Percentiles rank a stretch among this genome's conserved stretches.
Conservation (phyloP, 768 basidiomycete genomes). For the Arthromyces matolae region DNA sequence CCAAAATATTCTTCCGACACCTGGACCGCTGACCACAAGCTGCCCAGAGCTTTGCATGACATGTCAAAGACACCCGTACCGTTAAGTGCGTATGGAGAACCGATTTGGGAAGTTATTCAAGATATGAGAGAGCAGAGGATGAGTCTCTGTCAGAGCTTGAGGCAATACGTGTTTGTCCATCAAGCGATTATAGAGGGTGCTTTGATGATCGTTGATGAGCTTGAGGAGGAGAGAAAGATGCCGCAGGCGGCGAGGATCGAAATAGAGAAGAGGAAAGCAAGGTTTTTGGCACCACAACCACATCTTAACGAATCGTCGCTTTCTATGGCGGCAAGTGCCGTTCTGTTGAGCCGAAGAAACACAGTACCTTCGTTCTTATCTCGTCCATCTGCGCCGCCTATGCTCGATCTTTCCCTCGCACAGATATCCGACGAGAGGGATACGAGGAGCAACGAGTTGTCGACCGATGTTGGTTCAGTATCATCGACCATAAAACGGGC, state of each 20-base stretch:
- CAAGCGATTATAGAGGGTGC: conserved; percentile 80
- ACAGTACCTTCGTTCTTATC: conserved; percentile 5
- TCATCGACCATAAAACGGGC: conserved; percentile 56
- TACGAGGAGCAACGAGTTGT: not conserved
- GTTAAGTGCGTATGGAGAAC: conserved; percentile 65
- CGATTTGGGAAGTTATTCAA: conserved; percentile 79
- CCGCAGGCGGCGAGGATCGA: conserved; percentile 12
- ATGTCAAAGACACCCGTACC: conserved; percentile 47
- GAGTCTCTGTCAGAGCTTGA: conserved; percentile 91
- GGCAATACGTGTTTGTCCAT: conserved; percentile 94
- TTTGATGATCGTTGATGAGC: conserved; percentile 73
- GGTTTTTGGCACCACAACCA: too few relatives aligned
- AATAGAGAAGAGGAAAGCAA: conserved; percentile 1
- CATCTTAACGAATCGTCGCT: too few relatives aligned
- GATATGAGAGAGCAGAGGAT: conserved; percentile 96
- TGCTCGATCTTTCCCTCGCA: not conserved
- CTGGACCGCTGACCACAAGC: conserved; percentile 51
- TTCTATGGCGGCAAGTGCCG: not conserved
- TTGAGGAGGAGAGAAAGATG: conserved; percentile 30
- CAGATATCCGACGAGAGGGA: conserved; percentile 4
- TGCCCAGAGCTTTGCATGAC: conserved; percentile 57
- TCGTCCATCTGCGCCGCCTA: conserved; percentile 3
- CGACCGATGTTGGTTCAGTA: conserved; percentile 21
- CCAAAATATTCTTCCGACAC: not conserved
- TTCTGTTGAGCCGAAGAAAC: not conserved